Conservation (phyloP, 2,329 filamentous ascomycete species). For the Arachnopeziza araneosa region DNA sequence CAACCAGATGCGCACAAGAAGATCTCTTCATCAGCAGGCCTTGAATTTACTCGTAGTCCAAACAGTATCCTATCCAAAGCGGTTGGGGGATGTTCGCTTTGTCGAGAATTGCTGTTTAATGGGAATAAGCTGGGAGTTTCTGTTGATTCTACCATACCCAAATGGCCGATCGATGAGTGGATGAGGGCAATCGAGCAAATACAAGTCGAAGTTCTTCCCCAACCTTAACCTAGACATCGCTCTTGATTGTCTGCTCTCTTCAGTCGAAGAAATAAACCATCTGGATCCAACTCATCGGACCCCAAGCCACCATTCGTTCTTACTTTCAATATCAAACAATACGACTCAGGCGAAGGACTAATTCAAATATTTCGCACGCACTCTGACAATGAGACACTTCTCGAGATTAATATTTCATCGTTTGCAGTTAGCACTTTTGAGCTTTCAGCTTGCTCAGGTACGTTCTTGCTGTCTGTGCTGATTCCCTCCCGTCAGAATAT, state of each 20-base stretch:
- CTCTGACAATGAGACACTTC: background rate
- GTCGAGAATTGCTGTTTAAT: background rate
- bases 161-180: background rate
- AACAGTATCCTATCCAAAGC: background rate
- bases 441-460: background rate
- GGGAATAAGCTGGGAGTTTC: background rate
- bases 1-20: background rate
- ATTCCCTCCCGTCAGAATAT: background rate
- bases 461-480: background rate
- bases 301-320: background rate
- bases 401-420: background rate
- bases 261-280: background rate
- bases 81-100: background rate
- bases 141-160: background rate
- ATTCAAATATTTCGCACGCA: background rate
- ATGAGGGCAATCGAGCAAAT: background rate
- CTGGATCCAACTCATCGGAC: background rate
- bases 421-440: background rate
- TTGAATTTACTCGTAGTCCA: background rate
- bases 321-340: background rate
- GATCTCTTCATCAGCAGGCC: background rate
- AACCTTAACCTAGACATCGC: background rate
- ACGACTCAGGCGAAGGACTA: background rate
- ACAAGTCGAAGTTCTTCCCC: background rate
- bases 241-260: background rate